A percentile compares a stretch with the other conserved stretches of the same genome.
Evolutionary conservation across 768 basidiomycete genomes (phyloP).

Genomic region (Astraeus odoratus): DNA sequence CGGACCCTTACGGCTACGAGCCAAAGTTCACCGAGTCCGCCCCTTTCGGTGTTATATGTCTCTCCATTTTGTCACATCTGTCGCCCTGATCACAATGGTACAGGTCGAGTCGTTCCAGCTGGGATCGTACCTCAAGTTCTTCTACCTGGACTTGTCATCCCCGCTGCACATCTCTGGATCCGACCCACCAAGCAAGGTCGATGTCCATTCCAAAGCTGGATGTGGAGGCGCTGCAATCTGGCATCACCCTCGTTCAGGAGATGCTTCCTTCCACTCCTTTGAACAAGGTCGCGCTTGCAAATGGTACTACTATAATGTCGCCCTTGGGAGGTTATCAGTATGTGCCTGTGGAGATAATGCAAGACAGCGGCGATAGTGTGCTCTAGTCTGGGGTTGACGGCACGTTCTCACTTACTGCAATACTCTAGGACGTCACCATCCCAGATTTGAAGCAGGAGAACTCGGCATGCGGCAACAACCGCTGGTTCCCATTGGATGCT

Average conservation of each 20-base stretch:
- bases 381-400: not conserved
- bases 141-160: conserved; percentile 54
- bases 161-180: conserved; percentile 51
- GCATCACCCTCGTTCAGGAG: conserved; percentile 73
- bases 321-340: conserved; percentile 78
- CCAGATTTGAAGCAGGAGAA: not conserved
- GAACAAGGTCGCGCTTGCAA: conserved; percentile 64
- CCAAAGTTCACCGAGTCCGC: conserved; percentile 53
- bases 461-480: not conserved
- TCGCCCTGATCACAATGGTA: not conserved
- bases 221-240: conserved; percentile 73
- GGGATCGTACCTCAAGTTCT: conserved; percentile 46
- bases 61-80: not conserved
- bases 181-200: conserved; percentile 40
- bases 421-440: not conserved
- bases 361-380: conserved; percentile 14
- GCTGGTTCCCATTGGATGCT: no score
- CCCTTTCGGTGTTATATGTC: conserved; percentile 49
- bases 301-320: conserved; percentile 58
- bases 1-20: conserved; percentile 61
- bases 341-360: conserved; percentile 59
- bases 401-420: not conserved
- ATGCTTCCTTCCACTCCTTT: conserved; percentile 64
- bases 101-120: conserved; percentile 54
- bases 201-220: conserved; percentile 66